phyloP scores from a whole-genome alignment of 306 rosid species.

The Macrotyloma uniflorum region DNA sequence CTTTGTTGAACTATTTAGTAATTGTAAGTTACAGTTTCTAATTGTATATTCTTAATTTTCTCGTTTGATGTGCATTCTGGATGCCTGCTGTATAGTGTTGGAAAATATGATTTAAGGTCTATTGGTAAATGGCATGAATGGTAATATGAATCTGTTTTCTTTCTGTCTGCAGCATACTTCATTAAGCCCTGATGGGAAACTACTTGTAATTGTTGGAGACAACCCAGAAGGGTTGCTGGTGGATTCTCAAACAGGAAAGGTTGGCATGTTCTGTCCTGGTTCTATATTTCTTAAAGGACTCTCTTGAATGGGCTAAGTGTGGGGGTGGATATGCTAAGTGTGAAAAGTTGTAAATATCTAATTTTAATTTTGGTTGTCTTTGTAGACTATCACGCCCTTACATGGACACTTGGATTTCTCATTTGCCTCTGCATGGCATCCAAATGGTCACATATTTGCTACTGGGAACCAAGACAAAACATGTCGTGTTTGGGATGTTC shows the following conservation, averaged over 20 bases:
- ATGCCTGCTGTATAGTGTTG: not conserved
- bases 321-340: not conserved
- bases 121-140: not conserved
- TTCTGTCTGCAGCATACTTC: constrained; percentile 73
- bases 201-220: constrained; percentile 78
- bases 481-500: constrained; percentile 81
- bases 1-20: not conserved
- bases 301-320: not conserved
- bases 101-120: not conserved
- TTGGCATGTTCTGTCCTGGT: constrained; percentile 35
- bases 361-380: constrained; percentile 38
- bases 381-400: constrained; percentile 63
- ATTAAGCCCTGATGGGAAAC: constrained; percentile 79
- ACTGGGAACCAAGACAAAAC: constrained; percentile 97
- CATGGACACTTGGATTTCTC: constrained; percentile 85
- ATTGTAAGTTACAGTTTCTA: not conserved
- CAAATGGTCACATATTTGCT: constrained; percentile 73
- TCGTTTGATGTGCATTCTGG: not conserved
- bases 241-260: constrained; percentile 95
- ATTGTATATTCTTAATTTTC: not conserved
- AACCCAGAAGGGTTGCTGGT: constrained; percentile 79
- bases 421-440: constrained; percentile 94
- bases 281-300: constrained; percentile 8
- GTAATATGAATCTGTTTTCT: constrained; percentile 8
- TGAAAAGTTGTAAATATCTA: constrained; percentile 17